A percentile compares a stretch with the other conserved stretches of the same genome.
Conservation (phyloP, 805 yeast species). For the Candida schatavii region DNA sequence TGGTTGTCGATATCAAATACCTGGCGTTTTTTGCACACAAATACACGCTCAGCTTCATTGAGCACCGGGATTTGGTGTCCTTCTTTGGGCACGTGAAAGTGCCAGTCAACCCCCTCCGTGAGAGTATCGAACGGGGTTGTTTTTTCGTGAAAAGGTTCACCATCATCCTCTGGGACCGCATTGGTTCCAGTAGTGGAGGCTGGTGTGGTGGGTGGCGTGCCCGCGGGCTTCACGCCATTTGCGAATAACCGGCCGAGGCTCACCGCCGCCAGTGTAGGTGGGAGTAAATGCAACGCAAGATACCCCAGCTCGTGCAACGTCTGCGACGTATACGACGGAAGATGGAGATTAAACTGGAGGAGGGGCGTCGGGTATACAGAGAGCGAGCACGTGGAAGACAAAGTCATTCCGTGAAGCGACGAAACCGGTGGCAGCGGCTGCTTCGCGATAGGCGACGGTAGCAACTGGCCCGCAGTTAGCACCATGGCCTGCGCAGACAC, state of each 20-base stretch:
- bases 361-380: constrained; percentile 76
- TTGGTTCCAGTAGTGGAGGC: too few species aligned
- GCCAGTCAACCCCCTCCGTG: constrained; percentile 29
- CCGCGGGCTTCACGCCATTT: constrained; percentile 51
- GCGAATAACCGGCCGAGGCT: constrained; percentile 64
- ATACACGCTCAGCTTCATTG: constrained; percentile 53
- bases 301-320: constrained; percentile 54
- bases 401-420: constrained; percentile 67
- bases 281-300: constrained; percentile 75
- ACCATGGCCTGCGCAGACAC: constrained; percentile 43
- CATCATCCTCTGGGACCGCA: constrained; percentile 32
- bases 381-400: constrained; percentile 82
- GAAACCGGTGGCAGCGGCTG: background rate
- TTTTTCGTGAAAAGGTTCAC: constrained; percentile 41
- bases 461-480: constrained; percentile 29
- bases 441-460: background rate
- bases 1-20: constrained; percentile 72
- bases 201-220: constrained; percentile 12
- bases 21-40: constrained; percentile 56
- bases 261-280: constrained; percentile 56
- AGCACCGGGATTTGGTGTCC: constrained; percentile 49
- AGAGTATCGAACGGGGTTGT: constrained; percentile 54
- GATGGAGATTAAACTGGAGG: constrained; percentile 79
- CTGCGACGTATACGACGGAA: constrained; percentile 79
- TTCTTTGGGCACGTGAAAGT: constrained; percentile 12